Evolutionary conservation across 805 yeast species (phyloP), one percentile per base, ranked within the genome.

Genomic region (Starmerella ratchasimensis): DNA sequence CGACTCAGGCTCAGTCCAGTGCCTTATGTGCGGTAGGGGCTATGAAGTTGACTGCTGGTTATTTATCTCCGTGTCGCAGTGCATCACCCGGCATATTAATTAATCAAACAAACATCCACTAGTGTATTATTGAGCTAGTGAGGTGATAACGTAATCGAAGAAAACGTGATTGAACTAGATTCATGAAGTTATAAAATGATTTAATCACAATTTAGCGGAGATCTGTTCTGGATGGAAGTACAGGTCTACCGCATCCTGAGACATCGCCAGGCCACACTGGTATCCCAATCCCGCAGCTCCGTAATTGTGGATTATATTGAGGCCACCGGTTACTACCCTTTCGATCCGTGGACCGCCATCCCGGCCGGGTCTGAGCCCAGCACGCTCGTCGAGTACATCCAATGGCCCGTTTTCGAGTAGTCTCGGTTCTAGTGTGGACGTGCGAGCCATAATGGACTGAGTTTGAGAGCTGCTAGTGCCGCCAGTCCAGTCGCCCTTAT

Each of bases 231-330:
- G n/a, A n/a, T n/a, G n/a, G 15, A 37, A 19, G 28, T 36, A 47
- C 24, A 62, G 39, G n/a, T 43, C 43, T 3, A 61, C 51, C 1
- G 64, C 65, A 19, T 52, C 55, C 21, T 55, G 69, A 66, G 80
- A 72, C 53, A 73, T 64, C 1, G 83, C 86, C 42, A 67, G 70
- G 3, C 81, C 76, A 3, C 77, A 67, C 60, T 81, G 93, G 56
- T 71, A 79, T 0, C 90, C 90, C 18, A 80, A 72, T 22, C 83
- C 83, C 7, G 73, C 81, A 22, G 81, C 79, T 2, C 90, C 90
- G 49, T 77, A 76, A 55, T 77, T 74, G 52, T 81, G 93, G 17
- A 81, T 63, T 14, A 76, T 51, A 1, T 63, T 39, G 37, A 62
- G 60, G 2, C 67, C 71, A 9, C 56, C 60, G 9, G 49, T 40